phyloP scores from a whole-genome alignment of 805 yeast genomes.

The Pichia phayaonensis region DNA sequence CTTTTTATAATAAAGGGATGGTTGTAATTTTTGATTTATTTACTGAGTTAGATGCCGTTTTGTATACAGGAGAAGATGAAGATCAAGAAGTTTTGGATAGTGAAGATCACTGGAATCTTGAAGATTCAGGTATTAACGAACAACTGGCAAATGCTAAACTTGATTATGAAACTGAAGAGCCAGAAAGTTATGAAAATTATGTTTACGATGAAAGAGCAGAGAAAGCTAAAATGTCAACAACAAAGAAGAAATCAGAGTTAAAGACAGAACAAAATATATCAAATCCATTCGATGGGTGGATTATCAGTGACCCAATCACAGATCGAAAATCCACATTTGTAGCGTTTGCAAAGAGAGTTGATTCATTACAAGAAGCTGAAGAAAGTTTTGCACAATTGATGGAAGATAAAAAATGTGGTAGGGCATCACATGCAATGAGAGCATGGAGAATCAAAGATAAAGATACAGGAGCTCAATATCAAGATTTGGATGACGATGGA shows the following conservation, averaged over 20 bases:
- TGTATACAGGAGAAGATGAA: constrained; percentile 31
- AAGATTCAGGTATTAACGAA: constrained; percentile 10
- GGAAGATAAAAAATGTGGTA: constrained; percentile 57
- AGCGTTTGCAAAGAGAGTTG: constrained; percentile 60
- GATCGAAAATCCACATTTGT: constrained; percentile 85
- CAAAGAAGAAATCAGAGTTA: constrained; percentile 1
- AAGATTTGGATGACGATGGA: constrained; percentile 95
- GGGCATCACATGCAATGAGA: constrained; percentile 73
- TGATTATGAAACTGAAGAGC: constrained; percentile 3
- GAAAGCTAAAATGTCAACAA: constrained; percentile 16
- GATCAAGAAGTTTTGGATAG: constrained; percentile 16
- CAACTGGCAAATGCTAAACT: neutral
- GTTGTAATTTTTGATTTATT: constrained; percentile 79
- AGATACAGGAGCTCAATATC: constrained; percentile 47
- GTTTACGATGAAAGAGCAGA: constrained; percentile 24
- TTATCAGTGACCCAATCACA: constrained; percentile 61
- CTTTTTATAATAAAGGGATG: constrained; percentile 47
- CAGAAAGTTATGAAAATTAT: constrained; percentile 11
- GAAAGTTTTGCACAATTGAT: constrained; percentile 43
- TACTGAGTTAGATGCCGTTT: constrained; percentile 53
- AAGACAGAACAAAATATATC: constrained; percentile 5
- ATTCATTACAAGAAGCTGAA: constrained; percentile 61
- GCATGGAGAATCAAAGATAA: constrained; percentile 72
- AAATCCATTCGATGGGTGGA: constrained; percentile 68
- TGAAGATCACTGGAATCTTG: constrained; percentile 20